Conservation (phyloP, 192 early-diverging fungal species). For the Umbelopsis isabellina region DNA sequence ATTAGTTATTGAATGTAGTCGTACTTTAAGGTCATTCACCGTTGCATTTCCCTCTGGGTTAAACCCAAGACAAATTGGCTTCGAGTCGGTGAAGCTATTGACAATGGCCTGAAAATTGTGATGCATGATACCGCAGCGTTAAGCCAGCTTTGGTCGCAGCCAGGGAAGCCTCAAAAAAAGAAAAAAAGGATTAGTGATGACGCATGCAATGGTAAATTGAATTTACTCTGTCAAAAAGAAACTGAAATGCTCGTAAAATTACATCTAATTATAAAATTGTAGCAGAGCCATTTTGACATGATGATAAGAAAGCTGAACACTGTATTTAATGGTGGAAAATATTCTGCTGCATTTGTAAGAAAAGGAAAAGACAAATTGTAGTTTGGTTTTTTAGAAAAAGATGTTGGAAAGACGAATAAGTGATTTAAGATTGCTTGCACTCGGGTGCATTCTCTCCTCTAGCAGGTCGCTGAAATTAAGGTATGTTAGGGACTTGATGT, state of each 20-base stretch:
- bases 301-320: conserved; percentile 12
- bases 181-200: background rate
- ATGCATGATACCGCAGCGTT: conserved; percentile 1
- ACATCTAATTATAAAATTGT: too few species aligned
- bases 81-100: background rate
- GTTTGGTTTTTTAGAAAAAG: conserved; percentile 19
- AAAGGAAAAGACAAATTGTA: conserved; percentile 21
- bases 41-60: conserved; percentile 21
- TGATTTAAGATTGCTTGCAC: conserved; percentile 54
- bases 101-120: conserved; percentile 17
- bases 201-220: background rate
- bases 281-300: background rate
- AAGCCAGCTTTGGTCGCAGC: background rate
- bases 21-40: conserved; percentile 42
- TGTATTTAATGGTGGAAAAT: conserved; percentile 17
- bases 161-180: background rate
- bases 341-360: conserved; percentile 16
- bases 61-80: conserved; percentile 13
- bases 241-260: too few species aligned
- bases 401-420: background rate
- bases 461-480: conserved; percentile 39
- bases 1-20: conserved; percentile 32
- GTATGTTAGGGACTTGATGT: background rate
- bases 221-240: background rate
- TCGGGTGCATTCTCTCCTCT: conserved; percentile 61